phyloP scores from a whole-genome alignment of 768 basidiomycete species.

The Dentipellis sp. region DNA sequence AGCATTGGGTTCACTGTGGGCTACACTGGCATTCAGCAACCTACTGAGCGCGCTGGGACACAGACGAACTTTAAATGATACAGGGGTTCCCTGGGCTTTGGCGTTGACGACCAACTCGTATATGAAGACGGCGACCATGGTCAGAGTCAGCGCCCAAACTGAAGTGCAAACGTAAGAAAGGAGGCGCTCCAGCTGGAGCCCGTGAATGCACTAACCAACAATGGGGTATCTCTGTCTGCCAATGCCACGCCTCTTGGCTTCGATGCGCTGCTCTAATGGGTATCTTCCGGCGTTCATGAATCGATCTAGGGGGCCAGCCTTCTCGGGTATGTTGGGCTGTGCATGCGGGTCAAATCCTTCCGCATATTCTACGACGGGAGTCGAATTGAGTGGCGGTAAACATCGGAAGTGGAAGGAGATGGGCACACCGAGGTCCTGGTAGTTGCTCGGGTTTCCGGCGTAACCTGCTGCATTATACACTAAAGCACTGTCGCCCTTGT shows the following conservation, averaged over 20 bases:
- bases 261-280: conserved; percentile 73
- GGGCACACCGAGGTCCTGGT: background rate
- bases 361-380: background rate
- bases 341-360: background rate
- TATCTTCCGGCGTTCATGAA: conserved; percentile 23
- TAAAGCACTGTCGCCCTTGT: background rate
- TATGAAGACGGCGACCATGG: conserved; percentile 72
- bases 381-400: background rate
- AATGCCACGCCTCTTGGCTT: conserved; percentile 79
- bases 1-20: conserved; percentile 85
- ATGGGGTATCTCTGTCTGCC: conserved; percentile 76
- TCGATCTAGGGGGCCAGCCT: background rate
- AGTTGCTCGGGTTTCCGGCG: background rate
- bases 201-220: conserved; percentile 42
- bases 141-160: conserved; percentile 57
- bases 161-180: conserved; percentile 13
- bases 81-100: conserved; percentile 67
- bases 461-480: background rate
- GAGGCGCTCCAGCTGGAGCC: background rate
- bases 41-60: background rate
- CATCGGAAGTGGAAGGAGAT: background rate
- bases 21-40: conserved; percentile 25
- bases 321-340: background rate
- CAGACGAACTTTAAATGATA: conserved; percentile 68
- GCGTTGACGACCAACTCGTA: conserved; percentile 76